Evolutionary conservation across 495 filamentous ascomycete species (phyloP), one percentile per base, ranked within the genome.

Genomic region (Daldinia bambusicola): DNA sequence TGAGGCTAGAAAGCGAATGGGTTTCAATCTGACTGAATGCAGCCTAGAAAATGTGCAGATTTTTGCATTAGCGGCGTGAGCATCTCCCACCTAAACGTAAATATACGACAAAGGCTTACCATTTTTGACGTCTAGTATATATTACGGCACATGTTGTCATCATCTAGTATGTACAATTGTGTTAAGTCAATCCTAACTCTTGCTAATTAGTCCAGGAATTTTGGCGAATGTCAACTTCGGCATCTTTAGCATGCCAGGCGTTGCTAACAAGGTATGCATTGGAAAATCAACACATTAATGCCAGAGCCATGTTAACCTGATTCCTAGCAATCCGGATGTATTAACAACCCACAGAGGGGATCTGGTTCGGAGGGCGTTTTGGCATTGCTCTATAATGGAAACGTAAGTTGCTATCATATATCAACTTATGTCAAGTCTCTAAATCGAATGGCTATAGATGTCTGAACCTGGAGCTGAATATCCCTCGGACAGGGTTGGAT

Each of bases 311-410:
- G 48, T 38, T 63, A 38, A 74, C 63, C 14, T 68, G 34, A 18
- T 32, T 13, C 63, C 62, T 66, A 85, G 84, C 66, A 80, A 82
- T 45, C 78, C 82, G 0, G 78, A 80, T n/a, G 82, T 82, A 56
- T 79, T 86, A 75, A 78, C 82, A 36, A 82, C 82, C 1, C 77
- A 76, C 4, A 75, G 79, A 62, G 83, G 81, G 6, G 83, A 88
- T 63, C 69, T 86, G 31, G 77, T 87, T n/a, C 84, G 86, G 61
- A 81, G 87, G 57, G 78, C 77, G 0, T 89, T 85, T 52, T 89
- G 87, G 87, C 83, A 85, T 64, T 89, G 87, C 67, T 80, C 83
- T 9, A 81, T 88, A 36, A 84, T 87, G 77, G 87, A 89, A 69
- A 87, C 85, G 84, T 88, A 82, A 36, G 55, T 62, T 31, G 50